A percentile compares a stretch with the other conserved stretches of the same genome.
phyloP scores from a whole-genome alignment of 2,329 filamentous ascomycete species.

The Clonostachys sp. region DNA sequence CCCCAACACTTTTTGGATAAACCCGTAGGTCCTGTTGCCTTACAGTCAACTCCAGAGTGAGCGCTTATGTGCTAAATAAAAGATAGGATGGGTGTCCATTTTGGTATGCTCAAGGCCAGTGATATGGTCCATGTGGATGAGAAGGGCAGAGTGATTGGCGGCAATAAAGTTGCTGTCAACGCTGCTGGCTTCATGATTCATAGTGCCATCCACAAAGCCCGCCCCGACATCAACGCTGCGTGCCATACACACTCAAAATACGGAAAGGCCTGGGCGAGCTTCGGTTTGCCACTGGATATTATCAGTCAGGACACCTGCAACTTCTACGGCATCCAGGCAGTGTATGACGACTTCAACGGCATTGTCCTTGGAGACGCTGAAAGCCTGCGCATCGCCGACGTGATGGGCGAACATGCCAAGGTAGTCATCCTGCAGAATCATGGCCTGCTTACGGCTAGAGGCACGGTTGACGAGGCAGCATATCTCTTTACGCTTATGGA shows the following conservation, averaged over 20 bases:
- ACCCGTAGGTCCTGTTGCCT: slow-evolving; percentile 31
- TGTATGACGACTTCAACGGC: slow-evolving; percentile 58
- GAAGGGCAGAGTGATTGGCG: slow-evolving; percentile 53
- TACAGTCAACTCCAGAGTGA: not conserved
- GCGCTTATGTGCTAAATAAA: not conserved
- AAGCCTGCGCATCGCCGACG: slow-evolving; percentile 49
- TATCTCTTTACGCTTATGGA: slow-evolving; percentile 49
- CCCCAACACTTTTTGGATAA: slow-evolving; percentile 59
- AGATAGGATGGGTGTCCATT: slow-evolving; percentile 47
- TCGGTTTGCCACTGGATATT: slow-evolving; percentile 56
- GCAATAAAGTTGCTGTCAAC: slow-evolving; percentile 51
- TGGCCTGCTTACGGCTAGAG: slow-evolving; percentile 57
- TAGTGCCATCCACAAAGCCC: slow-evolving; percentile 52
- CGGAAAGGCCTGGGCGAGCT: slow-evolving; percentile 58
- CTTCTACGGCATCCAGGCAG: slow-evolving; percentile 52
- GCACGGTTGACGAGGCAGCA: slow-evolving; percentile 63
- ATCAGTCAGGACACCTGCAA: slow-evolving; percentile 55
- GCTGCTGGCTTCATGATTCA: slow-evolving; percentile 61
- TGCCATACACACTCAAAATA: slow-evolving; percentile 56
- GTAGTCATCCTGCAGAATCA: slow-evolving; percentile 60
- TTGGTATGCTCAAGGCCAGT: slow-evolving; percentile 53
- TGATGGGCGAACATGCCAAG: slow-evolving; percentile 46
- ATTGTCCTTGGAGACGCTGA: slow-evolving; percentile 59
- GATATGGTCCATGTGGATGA: slow-evolving; percentile 61
- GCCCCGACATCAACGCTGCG: slow-evolving; percentile 54